A percentile compares a stretch with the other conserved stretches of the same genome.
These are phyloP conservation scores for Xylaria longipes DNA, from an alignment of 495 filamentous ascomycete genomes.

Conservation along the genomic window DNA sequence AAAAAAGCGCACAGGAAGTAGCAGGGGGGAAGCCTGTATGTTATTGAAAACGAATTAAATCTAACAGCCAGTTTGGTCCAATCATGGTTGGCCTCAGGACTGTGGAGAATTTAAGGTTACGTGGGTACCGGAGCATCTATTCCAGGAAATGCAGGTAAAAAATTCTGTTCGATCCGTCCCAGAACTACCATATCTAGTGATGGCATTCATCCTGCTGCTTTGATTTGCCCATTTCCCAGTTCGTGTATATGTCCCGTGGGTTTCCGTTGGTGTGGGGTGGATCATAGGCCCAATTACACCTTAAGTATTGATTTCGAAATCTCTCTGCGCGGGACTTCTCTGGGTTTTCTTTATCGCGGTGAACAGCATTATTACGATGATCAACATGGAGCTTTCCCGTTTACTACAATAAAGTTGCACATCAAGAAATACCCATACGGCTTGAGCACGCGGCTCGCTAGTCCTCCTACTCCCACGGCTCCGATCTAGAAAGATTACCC, in stretches of 20 bases:
- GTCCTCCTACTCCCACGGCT: no score
- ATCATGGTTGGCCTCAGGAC: not conserved
- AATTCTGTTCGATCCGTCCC: not conserved
- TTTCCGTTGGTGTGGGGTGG: no score
- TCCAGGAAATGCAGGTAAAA: not conserved
- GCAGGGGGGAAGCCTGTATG: not conserved
- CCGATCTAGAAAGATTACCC: no score
- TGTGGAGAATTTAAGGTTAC: constrained; percentile 11
- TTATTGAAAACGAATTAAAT: not conserved
- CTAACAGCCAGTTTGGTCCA: not conserved
- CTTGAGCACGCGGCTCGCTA: no score
- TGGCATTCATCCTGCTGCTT: not conserved
- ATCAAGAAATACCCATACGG: no score
- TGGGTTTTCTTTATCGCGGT: no score
- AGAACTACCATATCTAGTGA: not conserved
- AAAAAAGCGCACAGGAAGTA: not conserved
- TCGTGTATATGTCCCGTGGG: not conserved
- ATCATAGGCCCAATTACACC: no score
- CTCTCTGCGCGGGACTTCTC: no score
- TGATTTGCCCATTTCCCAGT: not conserved
- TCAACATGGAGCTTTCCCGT: no score
- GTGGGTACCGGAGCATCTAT: constrained; percentile 6
- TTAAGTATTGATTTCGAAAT: no score
- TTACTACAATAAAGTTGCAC: no score
- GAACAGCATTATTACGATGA: no score